Evolutionary conservation across 352 stramenopile genomes (phyloP), one percentile per base, ranked within the genome.

Genomic region (Pythium aphanidermatum): DNA sequence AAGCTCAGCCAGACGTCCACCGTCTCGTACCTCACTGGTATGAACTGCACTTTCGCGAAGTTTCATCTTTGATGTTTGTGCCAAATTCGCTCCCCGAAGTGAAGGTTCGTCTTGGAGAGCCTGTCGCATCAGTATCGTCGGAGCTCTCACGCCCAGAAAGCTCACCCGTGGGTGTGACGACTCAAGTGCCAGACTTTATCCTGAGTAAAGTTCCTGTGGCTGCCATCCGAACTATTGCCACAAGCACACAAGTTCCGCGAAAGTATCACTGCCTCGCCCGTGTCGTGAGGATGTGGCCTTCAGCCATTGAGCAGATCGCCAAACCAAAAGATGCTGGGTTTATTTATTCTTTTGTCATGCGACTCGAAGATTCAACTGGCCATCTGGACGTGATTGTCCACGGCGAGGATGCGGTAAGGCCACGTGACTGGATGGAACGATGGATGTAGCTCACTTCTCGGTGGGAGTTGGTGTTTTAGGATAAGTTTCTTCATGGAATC

Each of bases 311-410:
- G 11, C 70, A 78, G 21, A 58, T 88, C 32, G 65, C 57, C 25
- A 87, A 86, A 41, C 36, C 25, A n/a, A 73, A 68, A 2, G 51
- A 48, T 6, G 14, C 39, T 9, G 56, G 51, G n/a, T 86, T 65
- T 36, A 50, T 87, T 13, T 91, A 87, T 49, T 85, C 72, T 4
- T 91, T 91, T 19, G 74, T 68, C 5, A 34, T 86, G 35, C 65
- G 55, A n/a, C 33, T 88, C 13, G 50, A 77, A 50, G 75, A 91
- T 24, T 50, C 32, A 26, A 64, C 46, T 0, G 70, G 69, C 11
- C 55, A 61, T 27, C 53, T 91, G 17, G 77, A 84, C 32, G 63
- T 74, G 28, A 88, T 88, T 56, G 62, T 83, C 5, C 70, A 88
- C 48, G 75, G 75, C 19, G 69, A 68, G 34, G 75, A 91, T 34